These are phyloP conservation scores for Gamsiella multidivaricata DNA, from an alignment of 192 early-diverging fungal genomes.

Conservation along the genomic window DNA sequence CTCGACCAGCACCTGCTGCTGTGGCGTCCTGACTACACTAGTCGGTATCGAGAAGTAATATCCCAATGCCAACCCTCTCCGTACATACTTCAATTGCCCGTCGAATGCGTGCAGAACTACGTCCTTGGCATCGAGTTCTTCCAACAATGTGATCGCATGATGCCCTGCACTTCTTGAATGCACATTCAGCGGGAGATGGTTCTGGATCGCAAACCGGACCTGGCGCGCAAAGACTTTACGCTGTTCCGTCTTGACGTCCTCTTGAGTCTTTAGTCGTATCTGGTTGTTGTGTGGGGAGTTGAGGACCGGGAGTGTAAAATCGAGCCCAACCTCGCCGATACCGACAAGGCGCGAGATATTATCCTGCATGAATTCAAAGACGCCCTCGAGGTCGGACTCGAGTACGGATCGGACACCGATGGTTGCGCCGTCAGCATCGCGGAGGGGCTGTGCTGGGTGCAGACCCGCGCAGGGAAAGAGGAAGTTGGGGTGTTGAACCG, in stretches of 20 bases:
- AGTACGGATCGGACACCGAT: conserved; percentile 42
- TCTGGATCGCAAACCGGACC: conserved; percentile 56
- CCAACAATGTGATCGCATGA: conserved; percentile 61
- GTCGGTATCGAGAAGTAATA: conserved; percentile 70
- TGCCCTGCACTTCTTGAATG: conserved; percentile 69
- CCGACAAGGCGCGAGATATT: conserved; percentile 46
- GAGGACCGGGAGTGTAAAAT: conserved; percentile 61
- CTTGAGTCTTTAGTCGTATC: conserved; percentile 29
- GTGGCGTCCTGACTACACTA: conserved; percentile 57
- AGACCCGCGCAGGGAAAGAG: conserved; percentile 61
- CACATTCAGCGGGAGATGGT: conserved; percentile 63
- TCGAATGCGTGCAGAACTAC: conserved; percentile 70
- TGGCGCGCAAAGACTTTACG: conserved; percentile 61
- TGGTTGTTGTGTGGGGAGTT: conserved; percentile 36
- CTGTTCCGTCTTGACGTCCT: conserved; percentile 61
- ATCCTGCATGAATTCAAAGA: conserved; percentile 57
- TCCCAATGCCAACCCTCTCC: conserved; percentile 53
- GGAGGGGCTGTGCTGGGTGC: conserved; percentile 63
- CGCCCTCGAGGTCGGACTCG: conserved; percentile 53
- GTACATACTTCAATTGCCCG: conserved; percentile 60
- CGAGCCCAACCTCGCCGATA: conserved; percentile 63
- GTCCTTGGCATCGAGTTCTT: conserved; percentile 57
- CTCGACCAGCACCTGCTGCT: conserved; percentile 60
- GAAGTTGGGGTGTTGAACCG: conserved; percentile 44
- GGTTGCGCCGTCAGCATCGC: conserved; percentile 42